Base-by-base conservation (phyloP, 1,284 basidiomycete genomes). In the Irpex rosettiformis region DNA sequence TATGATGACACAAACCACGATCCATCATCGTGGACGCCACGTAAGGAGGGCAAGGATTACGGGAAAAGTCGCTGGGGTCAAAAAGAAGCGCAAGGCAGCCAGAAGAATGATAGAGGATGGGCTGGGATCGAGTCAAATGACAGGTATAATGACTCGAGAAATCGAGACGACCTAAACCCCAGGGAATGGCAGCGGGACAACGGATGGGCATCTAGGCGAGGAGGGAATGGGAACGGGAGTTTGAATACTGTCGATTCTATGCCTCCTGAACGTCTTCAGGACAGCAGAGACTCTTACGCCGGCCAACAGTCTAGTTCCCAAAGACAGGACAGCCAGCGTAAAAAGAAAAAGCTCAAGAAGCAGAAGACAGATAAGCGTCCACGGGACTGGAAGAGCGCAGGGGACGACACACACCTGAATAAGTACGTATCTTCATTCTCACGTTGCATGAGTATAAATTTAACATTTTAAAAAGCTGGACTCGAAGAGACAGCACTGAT, bases 401-500 rank as follows among this genome's bases (percentile, higher is more conserved):
- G 22, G n/a, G 85, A 88, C 58, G 87, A 88, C 58, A 78, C 79
- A 21, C 81, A 79, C 64, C 69, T 85, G 61, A 91, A 91, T 71
- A 91, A 91, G 89, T 91, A 67, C 37, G 81, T 70, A 16, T 42
- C 22, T 52, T 58, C 43, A 47, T 47, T 47, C 43, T 47, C 43
- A 69, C 33, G 54, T 49, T 59, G 54, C 52, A 54, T 54, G 51
- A 28, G 57, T 43, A 57, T 59, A 24, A 47, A 40, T 37, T 51
- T 55, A 22, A 54, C n/a, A 13, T 7, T 51, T 43, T 45, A 40
- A 16, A 22, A 43, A 75, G 73, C 55, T 75, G 73, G 73, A 72
- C 70, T 13, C 66, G 69, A 43, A 67, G 73, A 28, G 73, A 74
- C 29, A 51, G 53, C 13, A 52, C 58, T 21, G 59, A 58, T 1